phyloP scores from a whole-genome alignment of 805 yeast species.

The Sungouiella thailandica region DNA sequence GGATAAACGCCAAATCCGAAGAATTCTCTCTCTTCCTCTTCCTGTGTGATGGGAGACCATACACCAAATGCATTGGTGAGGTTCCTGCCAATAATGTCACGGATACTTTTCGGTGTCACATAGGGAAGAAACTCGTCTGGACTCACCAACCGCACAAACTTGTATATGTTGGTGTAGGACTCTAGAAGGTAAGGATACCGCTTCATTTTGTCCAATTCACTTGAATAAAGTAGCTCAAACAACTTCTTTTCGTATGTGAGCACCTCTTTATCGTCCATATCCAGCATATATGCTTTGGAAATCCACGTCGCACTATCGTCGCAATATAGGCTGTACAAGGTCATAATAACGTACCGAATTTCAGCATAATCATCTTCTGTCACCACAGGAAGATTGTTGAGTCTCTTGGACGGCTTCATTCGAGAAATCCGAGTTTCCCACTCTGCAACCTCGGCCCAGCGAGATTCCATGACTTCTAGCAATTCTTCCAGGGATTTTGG shows the following conservation, averaged over 20 bases:
- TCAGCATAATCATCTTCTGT: conserved; percentile 51
- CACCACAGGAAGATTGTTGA: conserved; percentile 34
- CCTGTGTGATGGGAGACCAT: conserved; percentile 42
- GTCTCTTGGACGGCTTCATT: conserved; percentile 33
- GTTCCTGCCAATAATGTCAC: conserved; percentile 52
- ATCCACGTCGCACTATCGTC: conserved; percentile 1
- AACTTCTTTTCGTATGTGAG: conserved; percentile 17
- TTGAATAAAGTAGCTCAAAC: conserved; percentile 46
- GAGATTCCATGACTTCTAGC: conserved; percentile 10
- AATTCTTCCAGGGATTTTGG: conserved; percentile 8
- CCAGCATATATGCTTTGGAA: background rate
- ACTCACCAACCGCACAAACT: conserved; percentile 39
- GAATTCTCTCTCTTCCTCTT: conserved; percentile 46
- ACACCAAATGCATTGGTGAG: conserved; percentile 68
- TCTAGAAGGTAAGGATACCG: conserved; percentile 44
- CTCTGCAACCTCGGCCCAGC: conserved; percentile 34
- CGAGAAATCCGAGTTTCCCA: conserved; percentile 33
- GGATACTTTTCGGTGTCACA: conserved; percentile 35
- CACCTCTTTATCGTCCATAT: conserved; percentile 4
- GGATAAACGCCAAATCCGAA: conserved; percentile 60
- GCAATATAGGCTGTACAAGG: conserved; percentile 10
- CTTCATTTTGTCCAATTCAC: conserved; percentile 42
- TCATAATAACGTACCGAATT: conserved; percentile 40
- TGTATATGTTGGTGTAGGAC: conserved; percentile 44
- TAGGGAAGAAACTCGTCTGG: conserved; percentile 29